Conservation (phyloP, 441 rosid genomes). For the Gossypium laxum region DNA sequence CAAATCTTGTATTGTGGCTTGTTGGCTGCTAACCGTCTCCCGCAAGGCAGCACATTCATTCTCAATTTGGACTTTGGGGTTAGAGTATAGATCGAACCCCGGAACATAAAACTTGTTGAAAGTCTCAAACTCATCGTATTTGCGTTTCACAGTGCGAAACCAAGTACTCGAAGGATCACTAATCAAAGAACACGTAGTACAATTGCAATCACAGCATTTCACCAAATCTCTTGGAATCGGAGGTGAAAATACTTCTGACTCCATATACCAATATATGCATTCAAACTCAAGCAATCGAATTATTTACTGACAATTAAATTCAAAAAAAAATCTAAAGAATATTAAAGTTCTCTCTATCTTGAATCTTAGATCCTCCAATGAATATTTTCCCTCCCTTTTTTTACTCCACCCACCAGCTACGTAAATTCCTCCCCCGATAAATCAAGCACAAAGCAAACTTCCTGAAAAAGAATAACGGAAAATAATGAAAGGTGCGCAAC, state of each 20-base stretch:
- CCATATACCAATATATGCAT: slow-evolving; percentile 34
- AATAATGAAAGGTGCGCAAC: not conserved
- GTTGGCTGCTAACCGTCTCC: slow-evolving; percentile 64
- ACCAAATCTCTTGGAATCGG: slow-evolving; percentile 29
- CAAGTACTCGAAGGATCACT: not conserved
- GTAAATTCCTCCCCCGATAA: slow-evolving; percentile 2
- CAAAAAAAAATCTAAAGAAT: not conserved
- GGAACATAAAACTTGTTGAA: not conserved
- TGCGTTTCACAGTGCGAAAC: not conserved
- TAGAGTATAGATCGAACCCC: not conserved
- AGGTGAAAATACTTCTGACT: slow-evolving; percentile 30
- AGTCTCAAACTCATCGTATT: not conserved
- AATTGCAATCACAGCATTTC: slow-evolving; percentile 43
- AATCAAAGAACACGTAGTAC: slow-evolving; percentile 26
- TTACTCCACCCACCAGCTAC: slow-evolving; percentile 22
- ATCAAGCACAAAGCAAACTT: slow-evolving; percentile 9
- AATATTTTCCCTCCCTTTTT: slow-evolving; percentile 16
- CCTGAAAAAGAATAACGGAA: not conserved
- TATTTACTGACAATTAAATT: not conserved
- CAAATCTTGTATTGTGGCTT: slow-evolving; percentile 56
- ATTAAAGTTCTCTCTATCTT: slow-evolving; percentile 12
- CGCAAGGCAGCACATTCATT: slow-evolving; percentile 30
- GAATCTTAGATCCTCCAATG: slow-evolving; percentile 16
- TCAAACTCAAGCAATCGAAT: slow-evolving; percentile 16
- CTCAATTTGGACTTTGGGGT: not conserved